Evolutionary conservation across 2,329 filamentous ascomycete genomes (phyloP).

Genomic region (Neurospora sp.): DNA sequence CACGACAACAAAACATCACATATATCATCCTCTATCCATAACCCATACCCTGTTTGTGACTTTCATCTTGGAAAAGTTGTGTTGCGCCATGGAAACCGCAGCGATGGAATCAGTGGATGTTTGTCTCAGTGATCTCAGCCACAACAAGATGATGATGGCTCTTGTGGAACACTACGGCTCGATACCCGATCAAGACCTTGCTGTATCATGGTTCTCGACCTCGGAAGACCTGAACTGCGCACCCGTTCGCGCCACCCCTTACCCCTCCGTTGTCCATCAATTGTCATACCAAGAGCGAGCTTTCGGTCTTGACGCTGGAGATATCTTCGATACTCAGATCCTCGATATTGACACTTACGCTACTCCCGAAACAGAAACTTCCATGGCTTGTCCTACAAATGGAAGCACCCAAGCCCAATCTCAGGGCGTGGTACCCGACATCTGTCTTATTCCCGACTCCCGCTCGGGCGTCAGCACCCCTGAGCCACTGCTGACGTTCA

Average conservation of each 20-base stretch:
- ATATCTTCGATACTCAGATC: not conserved
- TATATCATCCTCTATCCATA: not conserved
- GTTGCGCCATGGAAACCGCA: not conserved
- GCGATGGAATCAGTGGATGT: not conserved
- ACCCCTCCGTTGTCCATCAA: not conserved
- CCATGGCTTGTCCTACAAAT: not conserved
- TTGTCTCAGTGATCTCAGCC: not conserved
- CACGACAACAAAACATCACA: not conserved
- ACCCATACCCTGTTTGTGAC: not conserved
- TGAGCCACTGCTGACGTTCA: not conserved
- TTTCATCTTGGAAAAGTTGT: not conserved
- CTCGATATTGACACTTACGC: not conserved
- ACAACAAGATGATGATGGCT: not conserved
- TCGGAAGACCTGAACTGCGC: not conserved
- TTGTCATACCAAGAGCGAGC: not conserved
- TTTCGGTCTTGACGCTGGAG: not conserved
- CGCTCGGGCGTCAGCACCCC: not conserved
- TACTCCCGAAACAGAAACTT: not conserved
- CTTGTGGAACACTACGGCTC: not conserved
- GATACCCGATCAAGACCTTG: not conserved
- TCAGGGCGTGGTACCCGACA: not conserved
- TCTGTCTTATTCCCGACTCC: not conserved
- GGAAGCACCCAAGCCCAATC: not conserved
- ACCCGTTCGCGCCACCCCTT: not conserved
- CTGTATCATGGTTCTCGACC: not conserved